Percentiles rank a stretch among this genome's conserved stretches.
These are phyloP conservation scores for Dovyalis caffra DNA, from an alignment of 345 rosid species.

Conservation along the genomic window DNA sequence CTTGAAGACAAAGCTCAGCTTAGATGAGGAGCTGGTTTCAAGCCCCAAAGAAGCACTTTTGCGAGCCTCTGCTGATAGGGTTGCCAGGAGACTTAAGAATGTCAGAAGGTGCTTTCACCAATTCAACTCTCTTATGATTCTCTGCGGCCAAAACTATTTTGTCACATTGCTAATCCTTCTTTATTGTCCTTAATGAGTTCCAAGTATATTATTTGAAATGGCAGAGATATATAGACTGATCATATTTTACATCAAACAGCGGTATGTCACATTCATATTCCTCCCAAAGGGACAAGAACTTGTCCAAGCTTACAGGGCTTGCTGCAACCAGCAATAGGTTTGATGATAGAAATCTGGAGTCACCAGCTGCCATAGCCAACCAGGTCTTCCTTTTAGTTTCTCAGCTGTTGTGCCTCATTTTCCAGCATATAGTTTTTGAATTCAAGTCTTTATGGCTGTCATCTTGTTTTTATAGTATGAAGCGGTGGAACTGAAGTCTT, in stretches of 20 bases:
- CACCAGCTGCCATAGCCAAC: constrained; percentile 39
- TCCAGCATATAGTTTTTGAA: background rate
- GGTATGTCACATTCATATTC: constrained; percentile 93
- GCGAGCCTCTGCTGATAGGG: constrained; percentile 67
- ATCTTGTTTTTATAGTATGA: background rate
- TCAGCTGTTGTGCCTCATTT: constrained; percentile 4
- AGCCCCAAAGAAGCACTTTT: constrained; percentile 82
- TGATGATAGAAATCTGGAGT: constrained; percentile 49
- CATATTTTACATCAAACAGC: constrained; percentile 37
- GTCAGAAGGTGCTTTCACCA: constrained; percentile 53
- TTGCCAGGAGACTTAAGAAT: constrained; percentile 67
- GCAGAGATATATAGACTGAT: constrained; percentile 9
- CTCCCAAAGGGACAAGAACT: constrained; percentile 65
- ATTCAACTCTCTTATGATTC: background rate
- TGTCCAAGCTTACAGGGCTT: constrained; percentile 49
- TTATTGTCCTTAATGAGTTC: background rate
- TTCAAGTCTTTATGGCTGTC: background rate
- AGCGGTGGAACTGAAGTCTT: constrained; percentile 1
- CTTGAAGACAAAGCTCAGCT: constrained; percentile 81
- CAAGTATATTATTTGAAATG: background rate
- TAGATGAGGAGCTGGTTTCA: constrained; percentile 77
- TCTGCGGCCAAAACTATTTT: background rate
- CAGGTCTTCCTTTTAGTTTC: constrained; percentile 44
- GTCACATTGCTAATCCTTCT: background rate
- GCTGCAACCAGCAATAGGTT: constrained; percentile 38